These are phyloP conservation scores for Schizophyllum commune DNA, from an alignment of 1,284 basidiomycete genomes.

Conservation along the genomic window DNA sequence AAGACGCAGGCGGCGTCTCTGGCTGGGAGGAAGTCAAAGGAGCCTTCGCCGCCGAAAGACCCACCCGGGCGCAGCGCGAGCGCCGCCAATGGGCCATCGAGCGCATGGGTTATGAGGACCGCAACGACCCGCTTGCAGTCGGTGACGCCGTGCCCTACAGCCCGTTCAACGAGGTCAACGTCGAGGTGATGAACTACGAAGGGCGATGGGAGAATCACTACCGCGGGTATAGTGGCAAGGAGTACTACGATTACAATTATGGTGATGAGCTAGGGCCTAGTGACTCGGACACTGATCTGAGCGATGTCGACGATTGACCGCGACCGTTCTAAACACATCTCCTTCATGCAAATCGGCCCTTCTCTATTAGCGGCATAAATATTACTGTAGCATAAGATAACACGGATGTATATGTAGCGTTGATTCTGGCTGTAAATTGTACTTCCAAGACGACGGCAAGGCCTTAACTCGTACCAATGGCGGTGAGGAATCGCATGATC, in stretches of 20 bases:
- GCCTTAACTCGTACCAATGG: conserved; percentile 18
- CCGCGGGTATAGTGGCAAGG: conserved; percentile 1
- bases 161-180: conserved; percentile 9
- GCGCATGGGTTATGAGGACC: neutral
- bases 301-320: neutral
- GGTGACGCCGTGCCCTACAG: conserved; percentile 5
- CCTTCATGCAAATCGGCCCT: too few species aligned
- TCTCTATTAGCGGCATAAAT: too few species aligned
- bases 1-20: conserved; percentile 11
- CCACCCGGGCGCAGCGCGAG: neutral
- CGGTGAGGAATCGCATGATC: conserved; percentile 59
- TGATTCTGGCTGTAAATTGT: too few species aligned
- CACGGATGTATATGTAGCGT: too few species aligned
- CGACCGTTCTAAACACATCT: too few species aligned
- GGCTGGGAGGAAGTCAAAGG: conserved; percentile 15
- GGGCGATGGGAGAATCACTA: neutral
- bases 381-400: too few species aligned
- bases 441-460: neutral
- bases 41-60: conserved; percentile 11
- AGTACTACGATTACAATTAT: neutral
- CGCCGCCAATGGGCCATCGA: neutral
- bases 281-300: neutral
- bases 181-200: conserved; percentile 7
- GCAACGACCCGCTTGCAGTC: conserved; percentile 1
- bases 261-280: neutral